These are phyloP conservation scores for Russula olivacea DNA, from an alignment of 768 basidiomycete genomes.

Conservation along the genomic window DNA sequence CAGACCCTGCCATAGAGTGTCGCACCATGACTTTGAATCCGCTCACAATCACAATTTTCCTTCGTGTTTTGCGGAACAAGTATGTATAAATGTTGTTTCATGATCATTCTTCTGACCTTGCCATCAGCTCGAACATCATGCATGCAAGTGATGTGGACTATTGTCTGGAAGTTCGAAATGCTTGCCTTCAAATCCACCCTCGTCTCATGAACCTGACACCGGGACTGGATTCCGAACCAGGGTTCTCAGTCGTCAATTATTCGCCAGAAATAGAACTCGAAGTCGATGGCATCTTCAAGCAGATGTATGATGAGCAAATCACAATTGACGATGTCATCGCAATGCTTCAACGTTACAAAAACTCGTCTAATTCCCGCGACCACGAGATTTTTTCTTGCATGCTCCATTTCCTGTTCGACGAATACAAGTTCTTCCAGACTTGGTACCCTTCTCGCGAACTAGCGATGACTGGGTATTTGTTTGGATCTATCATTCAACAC, in stretches of 20 bases:
- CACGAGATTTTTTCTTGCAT: constrained; percentile 99
- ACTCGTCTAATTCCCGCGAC: constrained; percentile 74
- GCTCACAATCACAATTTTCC: constrained; percentile 85
- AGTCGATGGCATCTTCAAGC: constrained; percentile 93
- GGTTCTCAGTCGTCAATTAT: constrained; percentile 84
- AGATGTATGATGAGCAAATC: constrained; percentile 96
- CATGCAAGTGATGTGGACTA: constrained; percentile 73
- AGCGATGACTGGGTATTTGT: constrained; percentile 92
- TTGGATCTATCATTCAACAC: constrained; percentile 92
- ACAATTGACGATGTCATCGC: constrained; percentile 91
- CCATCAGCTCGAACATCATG: constrained; percentile 63
- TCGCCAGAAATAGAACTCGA: constrained; percentile 84
- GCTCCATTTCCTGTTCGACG: constrained; percentile 98
- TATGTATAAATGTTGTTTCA: constrained; percentile 34
- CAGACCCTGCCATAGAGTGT: constrained; percentile 71
- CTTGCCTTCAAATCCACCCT: constrained; percentile 91
- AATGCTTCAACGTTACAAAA: constrained; percentile 81
- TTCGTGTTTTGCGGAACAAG: constrained; percentile 83
- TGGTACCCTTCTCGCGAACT: constrained; percentile 93
- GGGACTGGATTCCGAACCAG: constrained; percentile 81
- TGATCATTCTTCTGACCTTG: constrained; percentile 8
- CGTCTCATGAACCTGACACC: constrained; percentile 92
- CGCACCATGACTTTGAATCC: constrained; percentile 85
- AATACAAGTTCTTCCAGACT: constrained; percentile 98
- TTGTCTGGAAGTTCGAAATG: constrained; percentile 87